Conservation (phyloP, 176 grass and related monocot species). For the Oryza rufipogon region DNA sequence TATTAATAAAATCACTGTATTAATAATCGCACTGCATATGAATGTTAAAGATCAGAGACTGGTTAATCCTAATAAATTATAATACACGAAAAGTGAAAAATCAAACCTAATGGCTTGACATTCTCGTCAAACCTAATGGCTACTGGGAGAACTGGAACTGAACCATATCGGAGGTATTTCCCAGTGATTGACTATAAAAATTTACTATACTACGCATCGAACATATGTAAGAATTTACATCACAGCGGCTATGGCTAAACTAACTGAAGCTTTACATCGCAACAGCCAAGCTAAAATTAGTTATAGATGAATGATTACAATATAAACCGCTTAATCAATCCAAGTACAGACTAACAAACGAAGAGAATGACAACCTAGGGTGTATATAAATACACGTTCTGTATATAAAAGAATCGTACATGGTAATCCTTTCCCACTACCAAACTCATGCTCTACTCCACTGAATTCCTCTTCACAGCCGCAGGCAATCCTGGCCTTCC, state of each 20-base stretch:
- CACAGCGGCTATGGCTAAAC: not conserved
- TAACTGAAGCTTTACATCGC: not conserved
- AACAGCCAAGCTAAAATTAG: not conserved
- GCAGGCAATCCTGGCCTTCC: not conserved
- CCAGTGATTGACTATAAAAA: too few species aligned
- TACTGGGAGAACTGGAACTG: too few species aligned
- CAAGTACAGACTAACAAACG: not conserved
- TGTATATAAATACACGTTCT: conserved; percentile 21
- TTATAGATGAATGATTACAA: not conserved
- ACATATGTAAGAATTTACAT: too few species aligned
- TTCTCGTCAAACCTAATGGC: too few species aligned
- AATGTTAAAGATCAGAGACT: too few species aligned
- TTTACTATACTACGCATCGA: too few species aligned
- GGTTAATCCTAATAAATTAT: too few species aligned
- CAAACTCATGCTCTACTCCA: not conserved
- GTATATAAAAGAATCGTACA: conserved; percentile 49
- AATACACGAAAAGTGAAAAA: too few species aligned
- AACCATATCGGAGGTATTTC: too few species aligned
- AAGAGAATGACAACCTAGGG: conserved; percentile 24
- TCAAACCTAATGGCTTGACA: too few species aligned
- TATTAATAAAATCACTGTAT: too few species aligned
- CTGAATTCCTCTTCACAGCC: not conserved
- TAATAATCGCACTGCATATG: too few species aligned
- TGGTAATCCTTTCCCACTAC: not conserved
- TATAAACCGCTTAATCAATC: conserved; percentile 16